Evolutionary conservation across 2,329 filamentous ascomycete genomes (phyloP), one percentile per base, ranked within the genome.

Genomic region (Fusarium devonianum): DNA sequence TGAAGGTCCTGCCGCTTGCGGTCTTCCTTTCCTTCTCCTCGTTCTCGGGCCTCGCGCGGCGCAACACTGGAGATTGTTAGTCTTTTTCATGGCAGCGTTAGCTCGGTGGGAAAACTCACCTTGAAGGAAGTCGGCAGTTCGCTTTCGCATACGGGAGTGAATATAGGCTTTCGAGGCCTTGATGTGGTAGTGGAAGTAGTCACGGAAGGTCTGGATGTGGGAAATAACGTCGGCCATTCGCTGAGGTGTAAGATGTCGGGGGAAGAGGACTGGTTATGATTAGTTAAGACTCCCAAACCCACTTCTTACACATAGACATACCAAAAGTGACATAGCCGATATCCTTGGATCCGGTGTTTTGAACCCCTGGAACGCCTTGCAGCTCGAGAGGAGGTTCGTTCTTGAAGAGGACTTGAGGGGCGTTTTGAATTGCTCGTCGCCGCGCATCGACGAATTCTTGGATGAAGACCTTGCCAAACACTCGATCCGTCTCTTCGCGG

Each of bases 171-270:
- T 99, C 56, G 92, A 97, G 21, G 94, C 95, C 78, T 99, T 99
- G 77, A 99, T 99, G 75, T 99, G 94, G 74, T 99, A 99, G 75
- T 99, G 94, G 81, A 99, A 99, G 75, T 99, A 99, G 71, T 99
- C 94, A 62, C 94, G 90, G 89, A 99, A 99, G 11, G 94, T 99
- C 76, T 99, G 95, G 67, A 99, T 97, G 73, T 99, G 95, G 39
- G 92, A 97, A 64, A 99, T 99, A 71, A 95, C 92, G 62, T 97
- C 92, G 53, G 90, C 88, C 77, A 95, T 90, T 69, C 92, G 85
- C 73, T 97, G 91, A 11, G 86, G 85, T 11, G 92, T 93, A 60
- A 99, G 80, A 74, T 99, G 95, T 59, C 94, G 88, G 35, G 94
- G 93, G 78, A 99, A 99, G 32, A 99, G 83, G 36, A 97, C 94